Evolutionary conservation across 106 monocot species (phyloP), one percentile per base, ranked within the genome.

Genomic region (Apostasia ramifera): DNA sequence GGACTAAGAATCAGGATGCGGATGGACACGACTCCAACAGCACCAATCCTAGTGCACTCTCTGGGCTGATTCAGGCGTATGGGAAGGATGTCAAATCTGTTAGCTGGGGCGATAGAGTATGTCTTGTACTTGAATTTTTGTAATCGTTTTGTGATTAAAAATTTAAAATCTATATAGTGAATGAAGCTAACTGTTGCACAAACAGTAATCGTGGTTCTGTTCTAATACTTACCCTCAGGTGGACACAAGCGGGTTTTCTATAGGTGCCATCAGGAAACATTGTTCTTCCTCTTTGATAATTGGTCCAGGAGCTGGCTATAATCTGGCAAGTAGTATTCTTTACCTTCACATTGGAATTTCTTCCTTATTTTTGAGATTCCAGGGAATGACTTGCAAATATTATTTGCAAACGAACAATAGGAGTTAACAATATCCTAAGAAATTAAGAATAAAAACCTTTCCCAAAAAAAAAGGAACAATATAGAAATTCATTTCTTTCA

Each of bases 101-200:
- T 80, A 81, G 65, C 60, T 95, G 95, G 95, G 88, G 92, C 72
- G 95, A 95, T 75, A 70, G 80, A 82, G 95, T 95, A 82, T 77
- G 68, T 41, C 39, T 50, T 66, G 45, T 43, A 47, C 11, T 74
- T 39, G 12, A 40, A 41, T 55, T 6, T 52, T 6, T 52, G 4
- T 4, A 10, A 4, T 52, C 7, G 52, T 52, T 52, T 52, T 6
- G 10, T 6, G 7, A 52, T 52, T 52, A 52, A 52, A 52, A 52
- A 52, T 52, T 6, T 52, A 10, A 6, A 52, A 52, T 52, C 52
- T 10, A 52, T 4, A 52, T 52, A 52, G 52, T 6, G 10, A 52
- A 52, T 6, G 52, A 4, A 52, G 7, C 4, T 52, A 52, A 52
- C 7, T 0, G 10, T 10, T 52, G 10, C 7, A 52, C 4, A 52